A percentile compares a stretch with the other conserved stretches of the same genome.
Conservation (phyloP, 2,329 filamentous ascomycete genomes). For the Fusarium humuli region DNA sequence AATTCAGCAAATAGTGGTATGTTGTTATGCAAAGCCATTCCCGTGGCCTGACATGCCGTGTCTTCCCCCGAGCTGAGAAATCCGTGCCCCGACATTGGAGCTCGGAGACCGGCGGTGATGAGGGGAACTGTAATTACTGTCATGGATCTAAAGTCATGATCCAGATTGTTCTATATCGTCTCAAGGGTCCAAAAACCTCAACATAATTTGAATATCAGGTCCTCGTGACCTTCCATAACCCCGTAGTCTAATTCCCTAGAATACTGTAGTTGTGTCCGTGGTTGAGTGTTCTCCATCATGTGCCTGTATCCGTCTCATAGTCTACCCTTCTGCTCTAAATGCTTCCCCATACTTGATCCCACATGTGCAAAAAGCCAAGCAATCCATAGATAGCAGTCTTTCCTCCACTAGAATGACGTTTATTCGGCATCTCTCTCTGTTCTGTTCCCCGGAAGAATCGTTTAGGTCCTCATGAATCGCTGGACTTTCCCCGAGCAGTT, state of each 20-base stretch:
- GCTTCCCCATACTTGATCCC: slow-evolving; percentile 42
- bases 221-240: background rate
- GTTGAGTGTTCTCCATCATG: slow-evolving; percentile 34
- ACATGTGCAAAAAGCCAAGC: slow-evolving; percentile 26
- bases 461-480: slow-evolving; percentile 34
- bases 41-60: slow-evolving; percentile 26
- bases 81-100: slow-evolving; percentile 36
- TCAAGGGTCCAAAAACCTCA: background rate
- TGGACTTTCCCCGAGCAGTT: slow-evolving; percentile 34
- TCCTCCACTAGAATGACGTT: slow-evolving; percentile 41
- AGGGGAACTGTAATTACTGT: slow-evolving; percentile 19
- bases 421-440: slow-evolving; percentile 11
- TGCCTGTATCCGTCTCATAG: slow-evolving; percentile 8
- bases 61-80: slow-evolving; percentile 38
- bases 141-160: slow-evolving; percentile 14
- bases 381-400: slow-evolving; percentile 4
- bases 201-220: background rate
- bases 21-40: slow-evolving; percentile 9
- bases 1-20: slow-evolving; percentile 17
- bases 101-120: slow-evolving; percentile 42
- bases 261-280: slow-evolving; percentile 24
- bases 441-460: slow-evolving; percentile 21
- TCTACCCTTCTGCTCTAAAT: slow-evolving; percentile 21
- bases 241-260: slow-evolving; percentile 15
- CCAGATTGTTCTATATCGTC: background rate